Evolutionary conservation across 805 yeast species (phyloP), one percentile per base, ranked within the genome.

Genomic region (Wickerhamiella sorbophila): DNA sequence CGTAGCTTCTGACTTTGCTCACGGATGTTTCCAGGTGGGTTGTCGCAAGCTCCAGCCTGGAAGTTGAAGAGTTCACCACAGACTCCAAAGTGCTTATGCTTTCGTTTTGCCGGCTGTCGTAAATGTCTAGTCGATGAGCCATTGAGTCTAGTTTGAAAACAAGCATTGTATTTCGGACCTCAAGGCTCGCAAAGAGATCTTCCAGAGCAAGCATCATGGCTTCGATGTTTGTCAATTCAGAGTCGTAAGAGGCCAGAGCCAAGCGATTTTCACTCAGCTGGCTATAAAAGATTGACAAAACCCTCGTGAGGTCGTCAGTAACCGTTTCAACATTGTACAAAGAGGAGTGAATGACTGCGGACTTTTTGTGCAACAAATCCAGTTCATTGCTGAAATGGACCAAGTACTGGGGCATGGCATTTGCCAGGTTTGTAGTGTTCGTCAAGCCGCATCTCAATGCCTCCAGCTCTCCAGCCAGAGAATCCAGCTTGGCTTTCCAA

Each of bases 11-110:
- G 35, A 44, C 45, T 40, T 34, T 36, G 15, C 29, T 20, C 15
- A 49, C 38, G 10, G 50, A 45, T 3, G 15, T 14, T 10, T 36
- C 42, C 8, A 46, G 43, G 12, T 36, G 21, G 17, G 31, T 14
- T 14, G 21, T 36, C 5, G 38, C 38, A 3, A n/a, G 21, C 4
- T 14, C 31, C 3, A 36, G 19, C 21, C n/a, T 18, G 12, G 4
- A 3, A 3, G 31, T 17, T 4, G 31, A 14, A 14, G n/a, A 4
- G 9, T 36, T 12, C 31, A 36, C 38, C 3, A 31, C 12, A 4
- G 3, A 3, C 19, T 36, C 31, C 4, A 36, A 26, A 6, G n/a
- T 18, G 2, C 4, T 10, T n/a, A 36, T n/a, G 3, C 16, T 15
- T 10, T 16, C 8, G 21, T n/a, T 15, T 14, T 36, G 38, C 2